Evolutionary conservation across 306 rosid genomes (phyloP).

Genomic region (Pyrus communis): DNA sequence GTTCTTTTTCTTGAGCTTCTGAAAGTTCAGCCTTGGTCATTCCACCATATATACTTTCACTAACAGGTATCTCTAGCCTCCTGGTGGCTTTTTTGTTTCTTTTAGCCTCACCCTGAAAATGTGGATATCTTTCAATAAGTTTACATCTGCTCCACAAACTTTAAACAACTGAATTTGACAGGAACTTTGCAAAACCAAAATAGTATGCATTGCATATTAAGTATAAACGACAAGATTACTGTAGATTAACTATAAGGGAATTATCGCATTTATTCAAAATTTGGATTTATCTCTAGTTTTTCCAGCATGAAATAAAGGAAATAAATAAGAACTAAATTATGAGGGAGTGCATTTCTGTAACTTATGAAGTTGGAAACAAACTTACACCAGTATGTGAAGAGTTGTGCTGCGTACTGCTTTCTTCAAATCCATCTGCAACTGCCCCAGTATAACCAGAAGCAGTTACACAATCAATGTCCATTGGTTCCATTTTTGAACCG

Average conservation of each 20-base stretch:
- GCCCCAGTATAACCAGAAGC: conserved; percentile 40
- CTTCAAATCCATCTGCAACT: conserved; percentile 48
- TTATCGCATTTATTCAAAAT: neutral
- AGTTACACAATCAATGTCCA: conserved; percentile 47
- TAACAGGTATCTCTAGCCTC: conserved; percentile 57
- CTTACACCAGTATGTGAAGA: conserved; percentile 53
- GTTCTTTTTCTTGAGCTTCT: conserved; percentile 68
- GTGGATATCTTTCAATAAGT: conserved; percentile 2
- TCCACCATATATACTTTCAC: conserved; percentile 65
- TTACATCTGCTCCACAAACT: neutral
- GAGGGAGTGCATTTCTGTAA: neutral
- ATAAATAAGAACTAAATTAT: neutral
- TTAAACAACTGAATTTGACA: neutral
- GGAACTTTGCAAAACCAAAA: neutral
- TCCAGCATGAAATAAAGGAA: neutral
- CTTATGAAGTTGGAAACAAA: conserved; percentile 7
- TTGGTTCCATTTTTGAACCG: conserved; percentile 32
- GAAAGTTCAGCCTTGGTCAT: conserved; percentile 64
- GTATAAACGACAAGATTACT: neutral
- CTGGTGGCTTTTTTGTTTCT: conserved; percentile 40
- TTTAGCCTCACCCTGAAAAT: conserved; percentile 50
- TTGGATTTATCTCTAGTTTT: neutral
- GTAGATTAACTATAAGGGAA: neutral
- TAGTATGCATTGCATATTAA: neutral
- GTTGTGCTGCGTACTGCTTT: conserved; percentile 23